These are phyloP conservation scores for Plenodomus biglobosus DNA, from an alignment of 2,329 filamentous ascomycete genomes.

Conservation along the genomic window DNA sequence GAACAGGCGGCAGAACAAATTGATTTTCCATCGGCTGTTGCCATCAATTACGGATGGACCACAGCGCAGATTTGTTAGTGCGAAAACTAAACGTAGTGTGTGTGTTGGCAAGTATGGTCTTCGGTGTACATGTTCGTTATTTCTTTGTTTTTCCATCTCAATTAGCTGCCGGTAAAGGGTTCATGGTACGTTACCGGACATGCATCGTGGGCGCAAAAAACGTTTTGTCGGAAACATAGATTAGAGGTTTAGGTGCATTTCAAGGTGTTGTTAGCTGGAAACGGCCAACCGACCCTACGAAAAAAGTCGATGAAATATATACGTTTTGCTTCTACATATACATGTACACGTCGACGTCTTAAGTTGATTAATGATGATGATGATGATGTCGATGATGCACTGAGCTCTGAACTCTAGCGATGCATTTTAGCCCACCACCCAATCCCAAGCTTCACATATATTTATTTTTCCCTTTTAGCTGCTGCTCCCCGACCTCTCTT, in stretches of 20 bases:
- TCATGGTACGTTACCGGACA: neutral
- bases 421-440: no score
- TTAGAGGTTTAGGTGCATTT: constrained; percentile 13
- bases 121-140: constrained; percentile 21
- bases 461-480: no score
- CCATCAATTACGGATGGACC: neutral
- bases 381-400: no score
- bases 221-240: constrained; percentile 1
- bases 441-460: no score
- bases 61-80: neutral
- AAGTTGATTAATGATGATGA: no score
- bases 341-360: no score
- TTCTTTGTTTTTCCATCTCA: neutral
- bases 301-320: constrained; percentile 9
- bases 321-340: neutral
- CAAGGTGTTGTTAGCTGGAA: constrained; percentile 1
- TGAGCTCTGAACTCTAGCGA: no score
- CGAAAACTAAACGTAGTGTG: neutral
- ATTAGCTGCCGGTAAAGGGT: neutral
- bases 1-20: neutral
- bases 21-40: constrained; percentile 18
- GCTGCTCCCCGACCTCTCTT: no score
- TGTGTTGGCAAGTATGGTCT: constrained; percentile 5
- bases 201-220: constrained; percentile 1
- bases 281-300: constrained; percentile 4